Evolutionary conservation across 768 basidiomycete genomes (phyloP), one percentile per base, ranked within the genome.

Genomic region (Epithele typhae): DNA sequence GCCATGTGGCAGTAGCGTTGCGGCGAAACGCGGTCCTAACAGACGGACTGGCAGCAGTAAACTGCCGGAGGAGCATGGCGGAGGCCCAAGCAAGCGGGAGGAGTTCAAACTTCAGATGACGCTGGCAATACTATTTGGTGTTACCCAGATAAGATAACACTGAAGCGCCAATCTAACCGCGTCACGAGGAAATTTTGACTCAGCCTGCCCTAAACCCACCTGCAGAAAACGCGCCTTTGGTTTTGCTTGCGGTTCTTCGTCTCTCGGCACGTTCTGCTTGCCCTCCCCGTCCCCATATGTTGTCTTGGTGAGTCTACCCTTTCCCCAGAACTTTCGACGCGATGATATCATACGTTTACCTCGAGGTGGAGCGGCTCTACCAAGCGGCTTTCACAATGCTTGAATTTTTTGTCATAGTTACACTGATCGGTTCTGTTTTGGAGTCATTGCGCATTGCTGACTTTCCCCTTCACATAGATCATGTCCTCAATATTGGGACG

Each of bases 391-490:
- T 32, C 60, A 66, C 78, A 53, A 74, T 80, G 84, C 68, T 64
- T 63, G 63, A 46, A 47, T 38, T 37, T 72, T 72, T 77, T 84
- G 87, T 89, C 87, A 89, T 89, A 87, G 87, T 88, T 88, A 89
- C 87, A 83, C 87, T 88, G 87, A 89, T 78, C 74, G 70, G 77
- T 75, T 67, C 54, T 37, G 35, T 25, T 30, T 7, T 14, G 27
- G 7, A 7, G 27, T 30, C 27, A 30, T 7, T 30, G 7, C 27
- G 14, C 8, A 14, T 30, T 30, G 14, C 27, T 30, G 14, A 30
- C 8, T 30, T 14, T 30, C 27, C 14, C 14, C 8, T 30, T 30
- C 27, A 7, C 27, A n/a, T n/a, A n/a, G n/a, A n/a, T n/a, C n/a
- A n/a, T n/a, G n/a, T n/a, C n/a, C n/a, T n/a, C n/a, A n/a, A n/a